Percentiles rank a stretch among this genome's conserved stretches.
These are phyloP conservation scores for Populus euphratica DNA, from an alignment of 345 rosid genomes.

Conservation along the genomic window DNA sequence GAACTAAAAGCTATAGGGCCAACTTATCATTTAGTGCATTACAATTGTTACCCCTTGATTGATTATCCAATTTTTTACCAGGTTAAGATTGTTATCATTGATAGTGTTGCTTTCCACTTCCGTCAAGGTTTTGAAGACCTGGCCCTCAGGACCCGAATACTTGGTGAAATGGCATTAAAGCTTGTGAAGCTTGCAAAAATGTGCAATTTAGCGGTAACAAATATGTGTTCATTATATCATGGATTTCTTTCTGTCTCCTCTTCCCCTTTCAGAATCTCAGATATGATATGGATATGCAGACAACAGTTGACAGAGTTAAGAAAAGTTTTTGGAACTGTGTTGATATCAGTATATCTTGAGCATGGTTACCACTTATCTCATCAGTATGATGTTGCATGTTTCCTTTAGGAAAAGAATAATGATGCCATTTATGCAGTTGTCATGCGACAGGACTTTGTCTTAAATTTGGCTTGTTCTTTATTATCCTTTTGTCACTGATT, in stretches of 20 bases:
- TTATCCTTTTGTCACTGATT: neutral
- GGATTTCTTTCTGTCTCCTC: neutral
- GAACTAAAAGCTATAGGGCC: neutral
- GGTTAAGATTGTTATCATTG: slow-evolving; percentile 78
- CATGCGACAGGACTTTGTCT: neutral
- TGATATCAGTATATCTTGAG: neutral
- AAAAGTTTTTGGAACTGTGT: neutral
- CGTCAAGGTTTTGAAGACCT: slow-evolving; percentile 95
- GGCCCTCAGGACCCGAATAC: slow-evolving; percentile 71
- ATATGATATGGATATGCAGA: neutral
- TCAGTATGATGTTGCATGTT: no score
- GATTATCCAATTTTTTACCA: slow-evolving; percentile 25
- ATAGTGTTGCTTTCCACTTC: slow-evolving; percentile 92
- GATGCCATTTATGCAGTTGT: neutral
- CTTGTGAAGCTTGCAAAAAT: slow-evolving; percentile 83
- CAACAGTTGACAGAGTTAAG: neutral
- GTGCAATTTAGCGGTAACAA: slow-evolving; percentile 73
- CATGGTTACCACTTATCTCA: no score
- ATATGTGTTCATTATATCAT: neutral
- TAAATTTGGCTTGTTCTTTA: neutral
- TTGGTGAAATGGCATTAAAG: slow-evolving; percentile 76
- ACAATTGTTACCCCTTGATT: neutral
- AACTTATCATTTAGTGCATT: neutral
- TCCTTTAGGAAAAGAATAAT: no score
- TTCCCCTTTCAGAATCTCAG: neutral